Evolutionary conservation across 2,329 filamentous ascomycete species (phyloP), one percentile per base, ranked within the genome.

Genomic region (Apiospora pterosperma): DNA sequence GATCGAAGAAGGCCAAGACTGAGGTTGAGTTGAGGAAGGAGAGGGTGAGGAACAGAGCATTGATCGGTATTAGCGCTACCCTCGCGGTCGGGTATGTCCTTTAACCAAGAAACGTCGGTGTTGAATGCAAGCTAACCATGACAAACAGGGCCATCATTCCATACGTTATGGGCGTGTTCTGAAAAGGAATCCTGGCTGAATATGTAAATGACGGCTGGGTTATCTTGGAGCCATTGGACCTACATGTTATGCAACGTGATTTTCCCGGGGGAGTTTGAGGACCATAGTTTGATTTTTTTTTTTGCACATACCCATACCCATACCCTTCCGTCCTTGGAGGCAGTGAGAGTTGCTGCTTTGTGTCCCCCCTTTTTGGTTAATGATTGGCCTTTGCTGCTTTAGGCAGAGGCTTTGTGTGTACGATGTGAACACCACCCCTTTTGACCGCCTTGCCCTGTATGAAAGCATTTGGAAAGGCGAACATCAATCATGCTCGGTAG

Each of bases 71-170:
- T 62, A 92, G 90, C 67, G 93, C 93, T 65, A 96, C 92, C 59
- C 85, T 97, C 76, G 92, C 92, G 64, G 86, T 97, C 77, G 94
- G 94, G 96, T 98, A 87, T 82, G 93, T 90, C 59, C 34, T 52
- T 48, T 59, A 23, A 38, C 64, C 81, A 79, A 25, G 41, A 28
- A 28, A 21, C n/a, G 34, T 61, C 19, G 4, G 28, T 34, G 28
- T 34, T 25, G 48, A 55, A 55, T 55, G 28, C 48, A 55, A 39
- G 58, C 63, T 44, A 28, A 67, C 36, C 6, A 2, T 64, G 61
- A 39, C n/a, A 11, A 34, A 55, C 38, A 76, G 74, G 65, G 83
- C 82, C 36, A 73, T 84, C 62, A 81, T 83, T 64, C 82, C 83
- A 39, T 85, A 82, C 75, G 78, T 85, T 67, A 82, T 82, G 76